Evolutionary conservation across 805 yeast genomes (phyloP).

Genomic region (Candida dajiaensis): DNA sequence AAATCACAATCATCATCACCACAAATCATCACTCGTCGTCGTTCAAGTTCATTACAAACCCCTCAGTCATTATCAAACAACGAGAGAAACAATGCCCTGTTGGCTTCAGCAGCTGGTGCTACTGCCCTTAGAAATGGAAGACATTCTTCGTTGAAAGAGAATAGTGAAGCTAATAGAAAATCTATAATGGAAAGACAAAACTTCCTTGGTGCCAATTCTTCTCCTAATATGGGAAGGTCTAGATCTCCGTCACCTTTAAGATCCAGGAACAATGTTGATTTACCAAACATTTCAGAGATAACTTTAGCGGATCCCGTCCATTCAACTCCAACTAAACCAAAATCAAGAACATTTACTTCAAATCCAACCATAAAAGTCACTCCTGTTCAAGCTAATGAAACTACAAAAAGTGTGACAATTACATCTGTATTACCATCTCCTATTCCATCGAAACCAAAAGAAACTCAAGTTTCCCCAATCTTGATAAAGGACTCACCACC

Average conservation of each 20-base stretch:
- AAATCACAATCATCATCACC: conserved; percentile 8
- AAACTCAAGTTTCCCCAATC: neutral
- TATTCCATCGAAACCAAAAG: neutral
- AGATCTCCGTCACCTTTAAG: conserved; percentile 15
- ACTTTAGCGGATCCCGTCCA: neutral
- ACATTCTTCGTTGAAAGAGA: conserved; percentile 15
- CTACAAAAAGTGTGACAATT: neutral
- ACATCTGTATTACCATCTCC: neutral
- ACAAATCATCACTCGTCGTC: conserved; percentile 5
- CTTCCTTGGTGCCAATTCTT: neutral
- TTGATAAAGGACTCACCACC: neutral
- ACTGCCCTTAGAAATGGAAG: conserved; percentile 17
- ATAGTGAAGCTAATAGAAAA: conserved; percentile 5
- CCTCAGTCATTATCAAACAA: neutral
- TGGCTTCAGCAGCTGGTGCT: conserved; percentile 22
- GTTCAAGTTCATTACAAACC: conserved; percentile 11
- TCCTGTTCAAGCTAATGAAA: neutral
- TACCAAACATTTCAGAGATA: conserved; percentile 15
- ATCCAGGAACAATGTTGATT: neutral
- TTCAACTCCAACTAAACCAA: conserved; percentile 2
- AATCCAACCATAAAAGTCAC: neutral
- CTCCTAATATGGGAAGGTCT: neutral
- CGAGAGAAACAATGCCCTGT: neutral
- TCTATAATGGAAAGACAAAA: neutral
- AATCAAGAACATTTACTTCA: neutral